Base-by-base conservation (phyloP, 768 basidiomycete species). In the Trametes villosa region DNA sequence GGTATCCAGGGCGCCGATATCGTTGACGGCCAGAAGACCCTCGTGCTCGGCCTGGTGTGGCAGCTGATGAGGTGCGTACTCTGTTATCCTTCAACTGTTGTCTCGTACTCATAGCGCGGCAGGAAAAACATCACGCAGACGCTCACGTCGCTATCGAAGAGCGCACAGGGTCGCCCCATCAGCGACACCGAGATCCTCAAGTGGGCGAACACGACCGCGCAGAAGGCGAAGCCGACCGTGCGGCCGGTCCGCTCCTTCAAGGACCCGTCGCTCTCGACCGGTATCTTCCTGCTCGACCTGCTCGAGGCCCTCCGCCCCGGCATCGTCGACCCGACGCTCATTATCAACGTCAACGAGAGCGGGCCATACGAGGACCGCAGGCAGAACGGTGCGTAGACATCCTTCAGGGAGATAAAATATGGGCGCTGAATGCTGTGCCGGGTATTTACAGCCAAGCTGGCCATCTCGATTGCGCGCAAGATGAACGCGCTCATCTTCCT, bases 1-100 rank as follows among this genome's bases (percentile, higher is more conserved):
- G 96, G 96, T 8, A 98, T 98, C 63, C 97, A 99, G 72, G 97
- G 97, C 13, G 88, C 96, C 1, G 96, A 98, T 74, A 96, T 99
- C 65, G 94, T 96, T 59, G 96, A 99, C 69, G 94, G 89, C n/a
- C 80, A 79, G 51, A 91, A 88, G 76, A 98, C 96, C 4, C 80
- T 99, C 55, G 95, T 98, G 7, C 85, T 99, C 29, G 97, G 96
- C 30, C 83, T 98, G 34, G 95, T 98, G 0, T 99, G 97, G 97
- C 97, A 98, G 70, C 79, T 97, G 53, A 98, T 98, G 96, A 80
- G 92, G 91, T 91, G 48, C 34, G 84, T 75, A n/a, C n/a, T n/a
- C n/a, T n/a, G n/a, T 20, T 20, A 46, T 1, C 17, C 42, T 44
- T 4, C 11, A 6, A 20, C 22, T 27, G 13, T 4, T 24, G 3